Evolutionary conservation across 2,329 filamentous ascomycete species (phyloP).

Genomic region (Emydomyces testavorans): DNA sequence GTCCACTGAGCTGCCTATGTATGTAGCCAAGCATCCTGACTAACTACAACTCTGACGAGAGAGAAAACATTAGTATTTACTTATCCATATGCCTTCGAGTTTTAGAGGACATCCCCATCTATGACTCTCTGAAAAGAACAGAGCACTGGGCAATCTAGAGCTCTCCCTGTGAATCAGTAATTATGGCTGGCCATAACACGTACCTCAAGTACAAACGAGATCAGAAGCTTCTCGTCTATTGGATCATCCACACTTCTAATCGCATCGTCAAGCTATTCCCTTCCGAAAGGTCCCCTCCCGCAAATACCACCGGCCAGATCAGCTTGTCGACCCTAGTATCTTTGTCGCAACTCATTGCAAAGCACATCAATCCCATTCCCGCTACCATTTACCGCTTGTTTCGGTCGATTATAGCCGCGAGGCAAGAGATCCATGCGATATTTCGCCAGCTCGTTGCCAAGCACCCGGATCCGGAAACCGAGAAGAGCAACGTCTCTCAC

Average conservation of each 20-base stretch:
- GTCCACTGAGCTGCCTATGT: too few relatives aligned
- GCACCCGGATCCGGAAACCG: constrained; percentile 28
- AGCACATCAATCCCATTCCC: constrained; percentile 27
- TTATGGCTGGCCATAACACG: constrained; percentile 19
- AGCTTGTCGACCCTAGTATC: constrained; percentile 30
- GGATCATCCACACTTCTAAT: constrained; percentile 26
- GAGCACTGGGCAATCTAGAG: neutral
- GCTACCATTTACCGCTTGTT: constrained; percentile 29
- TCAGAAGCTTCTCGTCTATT: constrained; percentile 30
- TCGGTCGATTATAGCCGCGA: constrained; percentile 31
- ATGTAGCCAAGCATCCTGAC: too few relatives aligned
- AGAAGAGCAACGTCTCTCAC: constrained; percentile 33
- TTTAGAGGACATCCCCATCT: too few relatives aligned
- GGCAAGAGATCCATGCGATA: constrained; percentile 21
- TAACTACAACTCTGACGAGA: too few relatives aligned
- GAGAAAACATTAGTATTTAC: too few relatives aligned
- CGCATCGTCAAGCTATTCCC: constrained; percentile 23
- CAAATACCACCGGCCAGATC: constrained; percentile 30
- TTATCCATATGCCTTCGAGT: too few relatives aligned
- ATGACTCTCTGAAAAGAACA: too few relatives aligned
- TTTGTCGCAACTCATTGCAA: constrained; percentile 34
- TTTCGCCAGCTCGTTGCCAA: constrained; percentile 28
- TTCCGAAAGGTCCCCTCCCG: neutral
- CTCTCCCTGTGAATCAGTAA: neutral
- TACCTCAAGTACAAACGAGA: constrained; percentile 35